phyloP scores from a whole-genome alignment of 495 filamentous ascomycete genomes.

The Pyronema domesticum region DNA sequence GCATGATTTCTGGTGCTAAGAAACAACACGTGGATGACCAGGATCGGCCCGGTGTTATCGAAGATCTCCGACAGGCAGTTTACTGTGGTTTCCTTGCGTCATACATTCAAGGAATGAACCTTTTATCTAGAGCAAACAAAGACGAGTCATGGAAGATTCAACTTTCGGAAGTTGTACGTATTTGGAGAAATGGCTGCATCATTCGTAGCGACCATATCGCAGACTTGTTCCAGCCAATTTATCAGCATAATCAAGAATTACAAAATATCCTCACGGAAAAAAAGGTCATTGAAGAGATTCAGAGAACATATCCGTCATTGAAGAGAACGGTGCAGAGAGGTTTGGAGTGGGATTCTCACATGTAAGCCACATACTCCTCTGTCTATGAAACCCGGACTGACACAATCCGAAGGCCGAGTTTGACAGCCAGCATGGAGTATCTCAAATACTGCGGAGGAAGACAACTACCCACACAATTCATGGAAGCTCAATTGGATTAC shows the following conservation, averaged over 20 bases:
- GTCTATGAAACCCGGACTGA: background rate
- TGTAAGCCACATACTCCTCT: slow-evolving; percentile 15
- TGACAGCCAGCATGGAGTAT: slow-evolving; percentile 51
- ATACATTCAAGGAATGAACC: slow-evolving; percentile 49
- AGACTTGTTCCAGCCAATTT: slow-evolving; percentile 31
- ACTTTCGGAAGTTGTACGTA: slow-evolving; percentile 40
- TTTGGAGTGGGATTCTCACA: slow-evolving; percentile 42
- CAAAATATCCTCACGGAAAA: slow-evolving; percentile 28
- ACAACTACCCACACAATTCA: slow-evolving; percentile 47
- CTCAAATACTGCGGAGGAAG: slow-evolving; percentile 44
- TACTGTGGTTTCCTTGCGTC: slow-evolving; percentile 46
- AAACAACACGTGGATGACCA: slow-evolving; percentile 25
- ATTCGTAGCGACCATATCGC: slow-evolving; percentile 52
- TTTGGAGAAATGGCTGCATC: slow-evolving; percentile 61
- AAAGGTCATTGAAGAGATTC: slow-evolving; percentile 37
- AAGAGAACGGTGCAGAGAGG: slow-evolving; percentile 41
- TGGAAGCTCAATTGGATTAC: slow-evolving; percentile 60
- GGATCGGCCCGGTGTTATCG: slow-evolving; percentile 35
- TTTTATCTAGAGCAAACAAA: slow-evolving; percentile 43
- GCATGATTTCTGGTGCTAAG: slow-evolving; percentile 29
- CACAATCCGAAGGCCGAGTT: slow-evolving; percentile 28
- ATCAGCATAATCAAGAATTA: slow-evolving; percentile 1
- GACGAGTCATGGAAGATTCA: slow-evolving; percentile 48
- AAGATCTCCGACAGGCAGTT: slow-evolving; percentile 41
- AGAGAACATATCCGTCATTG: slow-evolving; percentile 32